phyloP scores from a whole-genome alignment of 495 filamentous ascomycete species.

The Xylaria longipes region DNA sequence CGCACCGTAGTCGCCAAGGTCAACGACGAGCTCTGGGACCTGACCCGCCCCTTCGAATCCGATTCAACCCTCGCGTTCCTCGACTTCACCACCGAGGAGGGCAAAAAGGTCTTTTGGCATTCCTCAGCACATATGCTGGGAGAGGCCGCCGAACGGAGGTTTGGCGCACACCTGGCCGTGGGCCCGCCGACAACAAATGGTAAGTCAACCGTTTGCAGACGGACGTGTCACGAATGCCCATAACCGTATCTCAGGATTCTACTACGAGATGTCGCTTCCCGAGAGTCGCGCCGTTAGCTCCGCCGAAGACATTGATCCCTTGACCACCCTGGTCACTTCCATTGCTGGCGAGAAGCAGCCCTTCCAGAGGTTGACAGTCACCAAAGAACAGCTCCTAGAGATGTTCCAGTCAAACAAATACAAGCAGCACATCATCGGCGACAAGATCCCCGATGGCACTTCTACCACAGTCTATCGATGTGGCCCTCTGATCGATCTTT shows the following conservation, averaged over 20 bases:
- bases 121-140: slow-evolving; percentile 93
- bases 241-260: slow-evolving; percentile 61
- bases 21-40: slow-evolving; percentile 83
- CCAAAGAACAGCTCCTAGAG: slow-evolving; percentile 87
- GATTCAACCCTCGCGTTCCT: slow-evolving; percentile 80
- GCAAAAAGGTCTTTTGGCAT: slow-evolving; percentile 90
- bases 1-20: slow-evolving; percentile 83
- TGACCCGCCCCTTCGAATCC: slow-evolving; percentile 85
- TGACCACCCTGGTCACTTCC: slow-evolving; percentile 75
- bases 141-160: slow-evolving; percentile 87
- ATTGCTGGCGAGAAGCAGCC: slow-evolving; percentile 96
- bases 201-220: neutral
- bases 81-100: slow-evolving; percentile 83
- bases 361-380: slow-evolving; percentile 87
- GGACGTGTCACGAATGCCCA: neutral
- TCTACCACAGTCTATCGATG: slow-evolving; percentile 92
- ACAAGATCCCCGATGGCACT: slow-evolving; percentile 86
- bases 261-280: slow-evolving; percentile 94
- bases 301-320: slow-evolving; percentile 72
- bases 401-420: slow-evolving; percentile 97
- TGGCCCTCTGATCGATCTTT: slow-evolving; percentile 58
- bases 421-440: slow-evolving; percentile 94
- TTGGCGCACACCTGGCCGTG: slow-evolving; percentile 88
- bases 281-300: slow-evolving; percentile 74
- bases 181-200: slow-evolving; percentile 91